Percentiles rank a stretch among this genome's conserved stretches.
phyloP scores from a whole-genome alignment of 2,329 filamentous ascomycete species.

The Pseudogymnoascus sp. region DNA sequence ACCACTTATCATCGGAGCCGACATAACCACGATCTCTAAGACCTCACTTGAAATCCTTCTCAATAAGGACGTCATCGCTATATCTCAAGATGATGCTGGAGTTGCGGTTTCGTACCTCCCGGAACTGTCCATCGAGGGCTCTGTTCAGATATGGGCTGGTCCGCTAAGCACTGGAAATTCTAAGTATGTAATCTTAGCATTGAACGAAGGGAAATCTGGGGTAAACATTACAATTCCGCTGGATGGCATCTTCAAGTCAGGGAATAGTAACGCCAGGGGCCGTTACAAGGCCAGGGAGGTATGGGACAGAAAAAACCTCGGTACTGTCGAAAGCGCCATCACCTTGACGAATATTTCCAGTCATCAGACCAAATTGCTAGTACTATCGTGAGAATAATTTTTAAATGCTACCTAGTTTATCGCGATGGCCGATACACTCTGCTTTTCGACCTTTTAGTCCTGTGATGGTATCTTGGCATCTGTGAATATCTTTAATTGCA shows the following conservation, averaged over 20 bases:
- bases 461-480: neutral
- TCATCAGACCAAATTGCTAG: conserved; percentile 13
- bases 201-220: conserved; percentile 12
- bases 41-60: conserved; percentile 27
- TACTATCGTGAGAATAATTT: neutral
- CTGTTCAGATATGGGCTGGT: conserved; percentile 27
- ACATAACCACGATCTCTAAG: conserved; percentile 27
- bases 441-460: neutral
- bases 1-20: conserved; percentile 37
- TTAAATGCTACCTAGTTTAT: neutral
- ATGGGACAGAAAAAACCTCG: conserved; percentile 13
- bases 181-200: conserved; percentile 15
- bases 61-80: conserved; percentile 33
- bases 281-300: conserved; percentile 16
- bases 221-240: conserved; percentile 14
- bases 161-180: conserved; percentile 10
- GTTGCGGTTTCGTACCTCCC: conserved; percentile 23
- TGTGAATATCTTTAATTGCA: neutral
- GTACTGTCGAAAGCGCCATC: neutral
- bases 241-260: conserved; percentile 9
- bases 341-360: conserved; percentile 11
- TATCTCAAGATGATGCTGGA: conserved; percentile 32
- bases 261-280: neutral
- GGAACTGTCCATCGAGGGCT: conserved; percentile 21
- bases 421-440: neutral